A percentile compares a stretch with the other conserved stretches of the same genome.
Evolutionary conservation across 2,329 filamentous ascomycete genomes (phyloP).

Genomic region (Penicillium sp.): DNA sequence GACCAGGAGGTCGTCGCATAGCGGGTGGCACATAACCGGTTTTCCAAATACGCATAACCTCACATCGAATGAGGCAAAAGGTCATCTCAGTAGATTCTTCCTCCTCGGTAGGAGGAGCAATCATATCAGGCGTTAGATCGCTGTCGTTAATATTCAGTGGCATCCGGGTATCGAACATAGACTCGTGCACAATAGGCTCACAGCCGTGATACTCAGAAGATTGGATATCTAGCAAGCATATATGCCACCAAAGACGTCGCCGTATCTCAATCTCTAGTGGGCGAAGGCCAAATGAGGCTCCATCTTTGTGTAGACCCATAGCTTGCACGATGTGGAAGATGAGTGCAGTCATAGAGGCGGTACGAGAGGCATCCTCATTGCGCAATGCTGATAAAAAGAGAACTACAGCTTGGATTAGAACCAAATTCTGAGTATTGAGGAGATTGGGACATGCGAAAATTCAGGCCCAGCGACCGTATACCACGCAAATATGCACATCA

Average conservation of each 20-base stretch:
- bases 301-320: constrained; percentile 49
- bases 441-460: constrained; percentile 49
- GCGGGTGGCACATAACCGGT: constrained; percentile 37
- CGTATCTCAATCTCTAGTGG: constrained; percentile 57
- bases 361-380: constrained; percentile 34
- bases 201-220: constrained; percentile 54
- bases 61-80: constrained; percentile 55
- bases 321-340: constrained; percentile 38
- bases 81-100: constrained; percentile 60
- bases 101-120: constrained; percentile 51
- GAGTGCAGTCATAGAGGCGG: constrained; percentile 38
- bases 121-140: constrained; percentile 54
- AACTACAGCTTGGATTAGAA: constrained; percentile 64
- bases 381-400: constrained; percentile 60
- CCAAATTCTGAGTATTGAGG: constrained; percentile 61
- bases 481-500: constrained; percentile 2
- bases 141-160: constrained; percentile 59
- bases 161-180: constrained; percentile 50
- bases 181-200: constrained; percentile 48
- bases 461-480: not conserved
- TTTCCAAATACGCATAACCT: constrained; percentile 51
- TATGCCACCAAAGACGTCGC: constrained; percentile 57
- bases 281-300: constrained; percentile 48
- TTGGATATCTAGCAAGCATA: constrained; percentile 52
- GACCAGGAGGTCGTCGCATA: not conserved